Conservation (phyloP, 2,329 filamentous ascomycete species). For the Aureobasidium pullulans region DNA sequence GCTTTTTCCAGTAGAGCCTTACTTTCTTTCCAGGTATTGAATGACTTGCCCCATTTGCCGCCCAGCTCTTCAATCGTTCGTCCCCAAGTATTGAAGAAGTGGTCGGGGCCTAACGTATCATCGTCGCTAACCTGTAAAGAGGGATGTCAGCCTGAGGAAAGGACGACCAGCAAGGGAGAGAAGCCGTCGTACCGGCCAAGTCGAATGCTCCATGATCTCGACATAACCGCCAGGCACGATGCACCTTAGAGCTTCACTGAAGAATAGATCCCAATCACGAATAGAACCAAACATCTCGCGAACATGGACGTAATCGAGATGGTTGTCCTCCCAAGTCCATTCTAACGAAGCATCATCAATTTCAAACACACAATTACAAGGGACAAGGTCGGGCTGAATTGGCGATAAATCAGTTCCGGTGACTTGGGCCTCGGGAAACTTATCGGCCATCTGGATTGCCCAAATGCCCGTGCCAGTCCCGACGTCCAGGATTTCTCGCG, state of each 20-base stretch:
- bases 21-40: slow-evolving; percentile 15
- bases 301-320: slow-evolving; percentile 41
- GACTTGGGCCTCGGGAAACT: slow-evolving; percentile 28
- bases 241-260: slow-evolving; percentile 22
- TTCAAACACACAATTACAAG: slow-evolving; percentile 40
- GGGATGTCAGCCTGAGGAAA: not conserved
- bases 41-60: slow-evolving; percentile 10
- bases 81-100: slow-evolving; percentile 10
- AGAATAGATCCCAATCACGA: slow-evolving; percentile 40
- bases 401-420: slow-evolving; percentile 43
- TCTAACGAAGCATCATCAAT: slow-evolving; percentile 39
- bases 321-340: slow-evolving; percentile 32
- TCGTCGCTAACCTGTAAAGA: slow-evolving; percentile 24
- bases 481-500: slow-evolving; percentile 35
- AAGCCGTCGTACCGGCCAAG: slow-evolving; percentile 23
- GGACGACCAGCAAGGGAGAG: too few relatives aligned
- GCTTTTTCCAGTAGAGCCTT: slow-evolving; percentile 20
- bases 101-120: slow-evolving; percentile 22
- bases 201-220: slow-evolving; percentile 34
- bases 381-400: slow-evolving; percentile 42
- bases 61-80: slow-evolving; percentile 1
- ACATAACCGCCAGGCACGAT: slow-evolving; percentile 33
- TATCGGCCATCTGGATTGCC: slow-evolving; percentile 29
- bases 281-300: slow-evolving; percentile 40
- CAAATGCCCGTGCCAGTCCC: slow-evolving; percentile 44